These are phyloP conservation scores for Colletotrichum tanaceti DNA, from an alignment of 2,329 filamentous ascomycete species.

Conservation along the genomic window DNA sequence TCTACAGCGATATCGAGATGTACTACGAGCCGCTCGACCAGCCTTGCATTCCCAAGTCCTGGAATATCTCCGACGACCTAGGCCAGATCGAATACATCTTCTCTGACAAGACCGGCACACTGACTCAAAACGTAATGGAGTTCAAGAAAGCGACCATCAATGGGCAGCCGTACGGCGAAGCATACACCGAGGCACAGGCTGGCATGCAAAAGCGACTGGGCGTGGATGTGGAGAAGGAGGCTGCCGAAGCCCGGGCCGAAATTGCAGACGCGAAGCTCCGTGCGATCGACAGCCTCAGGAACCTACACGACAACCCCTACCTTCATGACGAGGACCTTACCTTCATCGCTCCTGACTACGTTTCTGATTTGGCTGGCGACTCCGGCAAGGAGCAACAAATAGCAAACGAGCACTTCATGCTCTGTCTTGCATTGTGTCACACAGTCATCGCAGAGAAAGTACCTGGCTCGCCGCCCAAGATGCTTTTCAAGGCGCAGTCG, in stretches of 20 bases:
- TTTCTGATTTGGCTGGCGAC: slow-evolving; percentile 82
- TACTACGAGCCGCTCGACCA: slow-evolving; percentile 96
- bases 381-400: slow-evolving; percentile 80
- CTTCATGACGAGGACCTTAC: slow-evolving; percentile 90
- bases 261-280: slow-evolving; percentile 81
- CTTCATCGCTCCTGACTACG: slow-evolving; percentile 91
- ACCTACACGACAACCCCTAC: slow-evolving; percentile 89
- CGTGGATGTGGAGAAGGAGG: slow-evolving; percentile 85
- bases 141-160: slow-evolving; percentile 99
- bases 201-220: slow-evolving; percentile 95
- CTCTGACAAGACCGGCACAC: slow-evolving; percentile 90
- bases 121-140: slow-evolving; percentile 96
- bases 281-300: slow-evolving; percentile 79
- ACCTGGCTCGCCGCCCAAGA: slow-evolving; percentile 89
- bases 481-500: slow-evolving; percentile 96
- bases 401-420: slow-evolving; percentile 91
- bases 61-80: slow-evolving; percentile 98
- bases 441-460: slow-evolving; percentile 92
- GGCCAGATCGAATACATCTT: slow-evolving; percentile 99
- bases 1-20: slow-evolving; percentile 96
- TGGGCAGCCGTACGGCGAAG: slow-evolving; percentile 95
- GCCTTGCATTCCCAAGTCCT: slow-evolving; percentile 95
- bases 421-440: slow-evolving; percentile 94
- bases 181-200: slow-evolving; percentile 95
- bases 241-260: slow-evolving; percentile 75